Percentiles rank a stretch among this genome's conserved stretches.
phyloP scores from a whole-genome alignment of 2,329 filamentous ascomycete species.

The Nothopassalora personata region DNA sequence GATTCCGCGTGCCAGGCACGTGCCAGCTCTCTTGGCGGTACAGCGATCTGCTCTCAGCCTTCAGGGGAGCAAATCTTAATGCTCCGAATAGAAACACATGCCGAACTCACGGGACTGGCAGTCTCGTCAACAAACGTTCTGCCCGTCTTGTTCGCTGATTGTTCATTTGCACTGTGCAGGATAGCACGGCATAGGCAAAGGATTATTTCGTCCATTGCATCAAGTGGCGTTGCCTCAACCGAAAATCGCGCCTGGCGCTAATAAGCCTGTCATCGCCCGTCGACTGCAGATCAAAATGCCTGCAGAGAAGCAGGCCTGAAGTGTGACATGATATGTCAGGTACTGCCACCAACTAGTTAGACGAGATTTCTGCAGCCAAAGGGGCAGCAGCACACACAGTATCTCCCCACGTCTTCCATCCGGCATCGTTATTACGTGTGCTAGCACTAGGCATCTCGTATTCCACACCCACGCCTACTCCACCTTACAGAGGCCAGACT shows the following conservation, averaged over 20 bases:
- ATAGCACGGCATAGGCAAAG: background rate
- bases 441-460: background rate
- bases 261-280: background rate
- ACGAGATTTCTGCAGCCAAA: background rate
- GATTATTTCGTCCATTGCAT: background rate
- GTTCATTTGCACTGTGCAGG: background rate
- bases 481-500: background rate
- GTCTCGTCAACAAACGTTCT: background rate
- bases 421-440: background rate
- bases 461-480: background rate
- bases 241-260: background rate
- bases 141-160: background rate
- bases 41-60: background rate
- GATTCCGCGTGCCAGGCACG: background rate
- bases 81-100: background rate
- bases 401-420: background rate
- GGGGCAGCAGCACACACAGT: no score
- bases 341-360: background rate
- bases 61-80: background rate
- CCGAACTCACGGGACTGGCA: background rate
- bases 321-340: background rate
- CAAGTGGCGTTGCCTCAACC: background rate
- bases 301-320: background rate
- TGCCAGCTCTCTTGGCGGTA: background rate
- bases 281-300: background rate